phyloP scores from a whole-genome alignment of 495 filamentous ascomycete species.

The Letharia columbiana region DNA sequence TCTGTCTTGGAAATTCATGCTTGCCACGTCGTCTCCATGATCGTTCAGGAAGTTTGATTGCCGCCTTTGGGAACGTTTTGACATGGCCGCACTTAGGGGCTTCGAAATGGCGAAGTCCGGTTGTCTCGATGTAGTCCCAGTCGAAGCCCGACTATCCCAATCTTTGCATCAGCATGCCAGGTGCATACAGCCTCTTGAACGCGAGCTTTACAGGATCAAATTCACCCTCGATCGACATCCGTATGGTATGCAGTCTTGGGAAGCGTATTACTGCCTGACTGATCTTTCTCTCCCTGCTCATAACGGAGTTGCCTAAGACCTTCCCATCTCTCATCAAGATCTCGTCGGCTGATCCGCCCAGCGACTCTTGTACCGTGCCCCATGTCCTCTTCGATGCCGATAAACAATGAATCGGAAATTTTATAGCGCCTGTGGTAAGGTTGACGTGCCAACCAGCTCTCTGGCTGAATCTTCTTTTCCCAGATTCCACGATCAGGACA shows the following conservation, averaged over 20 bases:
- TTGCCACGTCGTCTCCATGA: background rate
- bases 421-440: background rate
- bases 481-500: background rate
- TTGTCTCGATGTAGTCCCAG: background rate
- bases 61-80: too few species aligned
- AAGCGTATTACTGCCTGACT: background rate
- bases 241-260: background rate
- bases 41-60: background rate
- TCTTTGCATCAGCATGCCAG: background rate
- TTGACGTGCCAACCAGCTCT: background rate
- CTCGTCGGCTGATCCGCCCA: too few species aligned
- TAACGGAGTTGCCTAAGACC: background rate
- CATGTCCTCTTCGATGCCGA: background rate
- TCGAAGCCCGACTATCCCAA: background rate
- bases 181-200: background rate
- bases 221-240: background rate
- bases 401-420: background rate
- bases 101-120: background rate
- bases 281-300: background rate
- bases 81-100: too few species aligned
- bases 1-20: background rate
- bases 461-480: background rate
- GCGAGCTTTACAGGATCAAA: background rate
- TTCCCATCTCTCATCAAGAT: background rate
- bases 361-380: background rate